Evolutionary conservation across 2,329 filamentous ascomycete species (phyloP), one percentile per base, ranked within the genome.

Genomic region (Aspergillus fumigatiaffinis): DNA sequence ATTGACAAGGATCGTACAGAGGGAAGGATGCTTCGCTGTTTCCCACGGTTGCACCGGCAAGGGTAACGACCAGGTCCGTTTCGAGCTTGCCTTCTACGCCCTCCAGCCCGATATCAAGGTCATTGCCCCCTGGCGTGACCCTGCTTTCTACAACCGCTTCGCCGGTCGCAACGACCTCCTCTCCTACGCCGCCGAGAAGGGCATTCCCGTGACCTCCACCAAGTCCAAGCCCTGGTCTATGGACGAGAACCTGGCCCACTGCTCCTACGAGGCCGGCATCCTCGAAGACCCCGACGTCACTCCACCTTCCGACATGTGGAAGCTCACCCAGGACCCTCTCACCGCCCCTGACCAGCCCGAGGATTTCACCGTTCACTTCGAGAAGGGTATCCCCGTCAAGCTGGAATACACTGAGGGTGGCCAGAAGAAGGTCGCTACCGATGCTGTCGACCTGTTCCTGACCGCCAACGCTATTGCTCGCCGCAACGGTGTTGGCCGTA

Each of bases 251-350:
- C 64, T 90, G 66, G 88, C 87, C 55, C 89, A 93, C 67, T 78
- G 76, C 73, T 75, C 70, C 60, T 95, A 94, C 75, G 91, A 95
- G 80, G 87, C 87, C 52, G 90, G 90, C 70, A 87, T 75, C 52
- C 63, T 76, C 52, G 75, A 78, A 65, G 75, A 86, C 66, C 83
- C 84, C 58, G 66, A 76, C 70, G 78, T 82, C 66, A 85, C 87
- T 58, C 84, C 89, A 41, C 89, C 89, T 55, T 80, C 83, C 65
- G 88, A 92, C 73, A 89, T 93, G 86, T 93, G 90, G 90, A 92
- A 69, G 65, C 64, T 76, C 68, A 89, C 87, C 57, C 76, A 83
- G 57, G 87, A 89, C 68, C 89, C 89, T 44, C 76, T 83, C 61
- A 83, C 85, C 60, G 89, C 89, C 2, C 89, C 90, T 58, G 82